Conservation (phyloP, 768 basidiomycete species). For the Tricholoma sp. region DNA sequence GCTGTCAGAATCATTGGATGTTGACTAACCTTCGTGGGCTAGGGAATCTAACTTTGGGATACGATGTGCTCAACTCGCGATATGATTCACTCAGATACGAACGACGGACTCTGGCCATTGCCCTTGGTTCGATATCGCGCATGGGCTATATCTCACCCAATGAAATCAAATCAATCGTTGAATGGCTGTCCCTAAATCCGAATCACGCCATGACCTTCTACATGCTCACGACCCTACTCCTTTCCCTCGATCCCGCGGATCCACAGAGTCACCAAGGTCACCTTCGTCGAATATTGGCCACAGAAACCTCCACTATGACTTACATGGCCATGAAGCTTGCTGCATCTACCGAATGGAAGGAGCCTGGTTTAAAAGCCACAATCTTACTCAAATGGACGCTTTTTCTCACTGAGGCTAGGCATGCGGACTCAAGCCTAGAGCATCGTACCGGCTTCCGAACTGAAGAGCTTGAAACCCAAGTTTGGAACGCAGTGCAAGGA, state of each 20-base stretch:
- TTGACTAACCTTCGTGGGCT: not conserved
- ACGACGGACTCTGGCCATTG: constrained; percentile 59
- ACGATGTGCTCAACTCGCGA: constrained; percentile 61
- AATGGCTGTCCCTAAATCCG: constrained; percentile 65
- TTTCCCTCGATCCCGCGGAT: constrained; percentile 62
- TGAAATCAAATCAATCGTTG: constrained; percentile 61
- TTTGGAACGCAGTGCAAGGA: constrained; percentile 80
- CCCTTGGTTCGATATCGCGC: constrained; percentile 57
- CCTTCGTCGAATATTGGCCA: constrained; percentile 43
- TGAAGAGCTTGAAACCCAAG: constrained; percentile 74
- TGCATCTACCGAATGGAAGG: constrained; percentile 56
- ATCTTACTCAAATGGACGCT: constrained; percentile 85
- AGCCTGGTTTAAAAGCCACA: constrained; percentile 63
- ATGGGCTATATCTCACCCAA: constrained; percentile 53
- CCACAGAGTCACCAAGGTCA: constrained; percentile 41
- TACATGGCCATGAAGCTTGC: constrained; percentile 59
- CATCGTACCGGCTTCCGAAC: constrained; percentile 62
- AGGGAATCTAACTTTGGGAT: constrained; percentile 53
- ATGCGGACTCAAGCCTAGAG: constrained; percentile 61
- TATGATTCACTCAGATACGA: constrained; percentile 73
- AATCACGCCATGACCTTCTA: constrained; percentile 68
- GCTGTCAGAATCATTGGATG: not conserved
- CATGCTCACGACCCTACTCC: constrained; percentile 58
- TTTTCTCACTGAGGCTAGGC: constrained; percentile 72
- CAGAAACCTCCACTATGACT: constrained; percentile 39